Evolutionary conservation across 2,329 filamentous ascomycete species (phyloP), one percentile per base, ranked within the genome.

Genomic region (Fusarium sp.): DNA sequence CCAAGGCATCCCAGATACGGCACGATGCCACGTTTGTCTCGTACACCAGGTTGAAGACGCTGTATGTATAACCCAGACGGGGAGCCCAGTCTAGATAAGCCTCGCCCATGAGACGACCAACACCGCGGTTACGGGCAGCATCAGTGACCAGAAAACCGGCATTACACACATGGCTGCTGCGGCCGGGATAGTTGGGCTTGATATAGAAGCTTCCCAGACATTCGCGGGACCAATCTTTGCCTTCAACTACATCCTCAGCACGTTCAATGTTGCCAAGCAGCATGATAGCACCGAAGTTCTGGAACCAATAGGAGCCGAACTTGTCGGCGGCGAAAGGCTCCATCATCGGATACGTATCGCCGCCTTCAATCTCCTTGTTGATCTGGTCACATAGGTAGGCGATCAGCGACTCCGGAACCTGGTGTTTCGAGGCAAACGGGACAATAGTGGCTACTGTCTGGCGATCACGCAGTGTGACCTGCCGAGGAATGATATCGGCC

Each of bases 121-220:
- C 91, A 69, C 91, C 91, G 62, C 90, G 89, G 78, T 91, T 91
- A 64, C 91, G 88, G 52, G 89, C 86, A 13, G 89, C 89, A 75
- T 91, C 89, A 11, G 91, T 93, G 62, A 93, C 91, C 53, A 94
- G 83, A 76, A 94, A 93, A 33, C 90, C 91, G 61, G 88, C 94
- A 76, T 97, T 97, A 83, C 93, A 97, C 51, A 97, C 88, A 82
- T 97, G 94, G 79, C 92, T 96, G 81, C 92, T 96, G 61, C 94
- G 87, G 47, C 94, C 94, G 0, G 94, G 93, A 78, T 97, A 97
- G 80, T 97, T 97, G 47, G 94, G 93, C 82, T 96, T 94, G 84
- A 97, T 92, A 81, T 96, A 97, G 81, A 97, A 97, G 81, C 92
- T 97, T 59, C 94, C 94, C 42, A 97, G 83, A 74, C 93, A 97